Percentiles rank a stretch among this genome's conserved stretches.
These are phyloP conservation scores for Rhizopogon vinicolor DNA, from an alignment of 768 basidiomycete genomes.

Conservation along the genomic window DNA sequence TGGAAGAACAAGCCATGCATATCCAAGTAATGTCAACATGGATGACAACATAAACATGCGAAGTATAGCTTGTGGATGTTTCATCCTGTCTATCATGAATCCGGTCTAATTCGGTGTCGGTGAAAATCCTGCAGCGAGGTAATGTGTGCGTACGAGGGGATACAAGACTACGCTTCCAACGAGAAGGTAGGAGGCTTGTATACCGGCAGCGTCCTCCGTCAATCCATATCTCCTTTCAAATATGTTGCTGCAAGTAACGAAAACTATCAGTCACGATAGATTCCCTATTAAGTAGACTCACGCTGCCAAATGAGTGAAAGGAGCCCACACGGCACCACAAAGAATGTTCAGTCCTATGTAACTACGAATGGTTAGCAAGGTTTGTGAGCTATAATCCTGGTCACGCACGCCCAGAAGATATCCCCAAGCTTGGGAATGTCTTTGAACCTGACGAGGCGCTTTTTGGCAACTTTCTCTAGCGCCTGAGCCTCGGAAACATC, in stretches of 20 bases:
- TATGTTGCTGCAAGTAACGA: slow-evolving; percentile 48
- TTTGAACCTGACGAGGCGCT: slow-evolving; percentile 53
- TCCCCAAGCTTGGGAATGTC: slow-evolving; percentile 68
- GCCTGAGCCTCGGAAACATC: slow-evolving; percentile 56
- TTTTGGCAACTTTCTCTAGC: slow-evolving; percentile 60
- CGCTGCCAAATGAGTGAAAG: slow-evolving; percentile 75
- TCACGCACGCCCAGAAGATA: slow-evolving; percentile 69
- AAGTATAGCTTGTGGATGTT: slow-evolving; percentile 52
- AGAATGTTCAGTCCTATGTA: slow-evolving; percentile 74
- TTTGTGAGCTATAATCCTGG: not conserved
- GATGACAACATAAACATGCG: slow-evolving; percentile 57
- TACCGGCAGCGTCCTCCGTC: slow-evolving; percentile 55
- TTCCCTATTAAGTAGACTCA: slow-evolving; percentile 28
- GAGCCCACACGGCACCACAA: slow-evolving; percentile 74
- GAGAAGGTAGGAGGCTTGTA: slow-evolving; percentile 65
- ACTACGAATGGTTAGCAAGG: slow-evolving; percentile 27
- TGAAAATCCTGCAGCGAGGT: not conserved
- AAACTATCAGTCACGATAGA: not conserved
- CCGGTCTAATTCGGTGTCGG: slow-evolving; percentile 43
- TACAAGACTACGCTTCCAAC: slow-evolving; percentile 67
- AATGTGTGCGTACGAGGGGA: slow-evolving; percentile 47
- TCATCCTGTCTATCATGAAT: slow-evolving; percentile 57
- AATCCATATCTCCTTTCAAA: slow-evolving; percentile 64
- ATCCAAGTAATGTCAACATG: slow-evolving; percentile 53
- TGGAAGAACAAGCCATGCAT: slow-evolving; percentile 63